Conservation (phyloP, 2,329 filamentous ascomycete species). For the Elsinoe australis region DNA sequence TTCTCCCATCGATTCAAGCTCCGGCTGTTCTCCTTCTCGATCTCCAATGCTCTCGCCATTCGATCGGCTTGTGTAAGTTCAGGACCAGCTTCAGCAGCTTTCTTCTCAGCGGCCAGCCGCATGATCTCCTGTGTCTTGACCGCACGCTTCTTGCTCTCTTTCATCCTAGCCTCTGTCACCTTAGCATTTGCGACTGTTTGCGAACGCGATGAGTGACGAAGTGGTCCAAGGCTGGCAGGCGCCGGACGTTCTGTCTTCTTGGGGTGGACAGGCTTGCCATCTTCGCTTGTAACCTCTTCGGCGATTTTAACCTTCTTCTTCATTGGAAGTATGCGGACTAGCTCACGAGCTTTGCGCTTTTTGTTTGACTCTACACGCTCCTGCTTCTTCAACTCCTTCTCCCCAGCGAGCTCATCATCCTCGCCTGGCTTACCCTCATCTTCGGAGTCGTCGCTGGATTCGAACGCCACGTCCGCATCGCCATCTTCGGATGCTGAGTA, state of each 20-base stretch:
- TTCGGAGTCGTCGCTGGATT: slow-evolving; percentile 75
- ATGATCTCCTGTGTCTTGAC: slow-evolving; percentile 61
- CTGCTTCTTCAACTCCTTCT: slow-evolving; percentile 74
- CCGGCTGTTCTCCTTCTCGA: slow-evolving; percentile 81
- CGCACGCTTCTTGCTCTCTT: slow-evolving; percentile 62
- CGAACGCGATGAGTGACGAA: slow-evolving; percentile 53
- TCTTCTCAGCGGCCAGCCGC: slow-evolving; percentile 49
- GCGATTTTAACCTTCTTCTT: slow-evolving; percentile 55
- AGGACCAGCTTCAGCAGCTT: slow-evolving; percentile 19
- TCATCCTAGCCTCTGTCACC: slow-evolving; percentile 59
- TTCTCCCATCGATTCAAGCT: slow-evolving; percentile 91
- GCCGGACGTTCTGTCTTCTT: slow-evolving; percentile 66
- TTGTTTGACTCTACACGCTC: slow-evolving; percentile 71
- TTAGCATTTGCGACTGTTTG: slow-evolving; percentile 56
- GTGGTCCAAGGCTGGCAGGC: slow-evolving; percentile 53
- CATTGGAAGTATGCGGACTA: slow-evolving; percentile 61
- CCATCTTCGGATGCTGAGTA: slow-evolving; percentile 43
- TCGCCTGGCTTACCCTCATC: slow-evolving; percentile 45
- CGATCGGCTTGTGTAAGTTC: slow-evolving; percentile 59
- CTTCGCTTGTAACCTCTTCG: slow-evolving; percentile 34
- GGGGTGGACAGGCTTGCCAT: slow-evolving; percentile 24
- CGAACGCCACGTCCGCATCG: slow-evolving; percentile 67
- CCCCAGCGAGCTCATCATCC: slow-evolving; percentile 70
- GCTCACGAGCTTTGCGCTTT: slow-evolving; percentile 63
- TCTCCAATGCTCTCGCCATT: slow-evolving; percentile 69